A percentile compares a stretch with the other conserved stretches of the same genome.
These are phyloP conservation scores for Stagonosporopsis chrysanthemi DNA, from an alignment of 2,329 filamentous ascomycete species.

Conservation along the genomic window DNA sequence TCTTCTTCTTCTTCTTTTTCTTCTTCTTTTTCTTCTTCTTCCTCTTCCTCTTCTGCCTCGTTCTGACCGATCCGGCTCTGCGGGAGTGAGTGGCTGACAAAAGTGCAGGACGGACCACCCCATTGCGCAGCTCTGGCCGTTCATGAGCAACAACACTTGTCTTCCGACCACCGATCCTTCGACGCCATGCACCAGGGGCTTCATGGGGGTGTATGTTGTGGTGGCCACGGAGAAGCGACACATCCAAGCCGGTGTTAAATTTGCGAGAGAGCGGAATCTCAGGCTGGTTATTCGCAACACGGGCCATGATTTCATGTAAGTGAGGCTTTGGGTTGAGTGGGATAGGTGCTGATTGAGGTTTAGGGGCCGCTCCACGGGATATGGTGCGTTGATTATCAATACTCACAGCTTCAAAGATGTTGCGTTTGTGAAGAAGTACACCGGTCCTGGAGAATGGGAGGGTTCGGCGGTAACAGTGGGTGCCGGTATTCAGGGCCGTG, in stretches of 20 bases:
- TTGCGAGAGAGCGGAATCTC: conserved; percentile 42
- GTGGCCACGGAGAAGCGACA: conserved; percentile 43
- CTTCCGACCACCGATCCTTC: conserved; percentile 36
- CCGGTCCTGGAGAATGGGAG: conserved; percentile 42
- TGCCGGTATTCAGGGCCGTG: conserved; percentile 47
- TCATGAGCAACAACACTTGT: conserved; percentile 47
- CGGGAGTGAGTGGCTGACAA: conserved; percentile 4
- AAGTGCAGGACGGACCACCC: conserved; percentile 39
- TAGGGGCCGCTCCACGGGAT: conserved; percentile 45
- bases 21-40: too few relatives aligned
- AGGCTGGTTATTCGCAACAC: conserved; percentile 47
- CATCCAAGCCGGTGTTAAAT: conserved; percentile 45
- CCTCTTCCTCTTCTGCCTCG: too few relatives aligned
- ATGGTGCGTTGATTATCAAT: conserved; percentile 46
- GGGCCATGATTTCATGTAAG: conserved; percentile 46
- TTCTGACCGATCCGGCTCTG: too few relatives aligned
- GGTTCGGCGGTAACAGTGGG: conserved; percentile 43
- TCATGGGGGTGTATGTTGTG: conserved; percentile 46
- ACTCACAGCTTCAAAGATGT: conserved; percentile 49
- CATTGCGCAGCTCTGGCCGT: conserved; percentile 44
- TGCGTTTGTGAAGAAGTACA: conserved; percentile 40
- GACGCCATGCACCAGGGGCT: conserved; percentile 40
- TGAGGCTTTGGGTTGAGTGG: neutral
- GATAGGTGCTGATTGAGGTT: conserved; percentile 4
- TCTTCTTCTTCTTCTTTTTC: too few relatives aligned